A percentile compares a stretch with the other conserved stretches of the same genome.
These are phyloP conservation scores for Cenchrus americanus DNA, from an alignment of 176 grass and related monocot species.

Conservation along the genomic window DNA sequence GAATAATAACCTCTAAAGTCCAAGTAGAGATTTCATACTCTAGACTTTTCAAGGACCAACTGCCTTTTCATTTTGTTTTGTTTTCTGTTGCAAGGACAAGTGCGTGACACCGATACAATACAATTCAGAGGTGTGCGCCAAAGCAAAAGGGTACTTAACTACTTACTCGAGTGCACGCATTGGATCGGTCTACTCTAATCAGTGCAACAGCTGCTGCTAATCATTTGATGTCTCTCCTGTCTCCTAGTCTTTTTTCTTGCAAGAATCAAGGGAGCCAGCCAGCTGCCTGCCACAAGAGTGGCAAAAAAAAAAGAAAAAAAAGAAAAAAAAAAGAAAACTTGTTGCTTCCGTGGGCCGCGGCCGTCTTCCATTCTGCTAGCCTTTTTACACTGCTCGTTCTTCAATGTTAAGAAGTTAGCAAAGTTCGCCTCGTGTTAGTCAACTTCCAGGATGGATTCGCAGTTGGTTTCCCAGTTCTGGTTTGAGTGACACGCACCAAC, in stretches of 20 bases:
- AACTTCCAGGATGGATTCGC: no score
- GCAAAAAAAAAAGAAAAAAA: conserved; percentile 22
- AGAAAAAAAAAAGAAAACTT: conserved; percentile 7
- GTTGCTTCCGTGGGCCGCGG: background rate
- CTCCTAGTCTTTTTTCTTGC: background rate
- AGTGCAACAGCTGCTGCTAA: conserved; percentile 18
- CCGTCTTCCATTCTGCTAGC: background rate
- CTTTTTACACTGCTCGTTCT: background rate
- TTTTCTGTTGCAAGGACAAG: background rate
- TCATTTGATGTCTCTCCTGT: conserved; percentile 16
- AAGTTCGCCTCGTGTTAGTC: background rate
- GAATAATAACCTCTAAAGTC: background rate
- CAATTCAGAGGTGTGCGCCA: conserved; percentile 1
- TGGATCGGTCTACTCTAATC: conserved; percentile 15
- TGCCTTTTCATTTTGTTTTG: background rate
- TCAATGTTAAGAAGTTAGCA: background rate
- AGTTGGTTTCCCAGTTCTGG: no score
- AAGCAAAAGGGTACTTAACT: background rate
- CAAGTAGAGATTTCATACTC: conserved; percentile 6
- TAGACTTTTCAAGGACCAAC: background rate
- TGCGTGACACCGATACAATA: background rate
- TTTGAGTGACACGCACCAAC: conserved; percentile 18
- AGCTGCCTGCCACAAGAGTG: background rate
- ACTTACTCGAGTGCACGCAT: conserved; percentile 8
- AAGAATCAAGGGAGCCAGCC: conserved; percentile 37